These are phyloP conservation scores for Zygotorulaspora mrakii DNA, from an alignment of 1,139 yeast species.

Conservation along the genomic window DNA sequence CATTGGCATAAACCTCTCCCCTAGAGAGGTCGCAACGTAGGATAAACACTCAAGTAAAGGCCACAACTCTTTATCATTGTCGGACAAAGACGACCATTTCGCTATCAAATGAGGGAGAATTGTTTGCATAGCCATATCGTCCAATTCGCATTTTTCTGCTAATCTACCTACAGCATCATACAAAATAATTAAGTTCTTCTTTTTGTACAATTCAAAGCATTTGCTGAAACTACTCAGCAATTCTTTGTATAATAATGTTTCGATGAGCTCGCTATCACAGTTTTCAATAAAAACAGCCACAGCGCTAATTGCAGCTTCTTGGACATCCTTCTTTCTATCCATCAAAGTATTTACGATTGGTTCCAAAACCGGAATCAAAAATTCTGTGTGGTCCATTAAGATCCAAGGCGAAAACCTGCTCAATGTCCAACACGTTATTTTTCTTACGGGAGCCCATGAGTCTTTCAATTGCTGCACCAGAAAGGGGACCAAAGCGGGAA, in stretches of 20 bases:
- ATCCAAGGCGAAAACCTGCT: slow-evolving; percentile 86
- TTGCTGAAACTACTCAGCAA: slow-evolving; percentile 64
- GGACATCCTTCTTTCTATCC: slow-evolving; percentile 86
- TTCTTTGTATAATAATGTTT: slow-evolving; percentile 55
- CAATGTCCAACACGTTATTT: slow-evolving; percentile 92
- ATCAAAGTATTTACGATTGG: slow-evolving; percentile 70
- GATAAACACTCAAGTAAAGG: slow-evolving; percentile 91
- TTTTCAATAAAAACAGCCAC: slow-evolving; percentile 78
- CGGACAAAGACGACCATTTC: slow-evolving; percentile 72
- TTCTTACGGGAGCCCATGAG: slow-evolving; percentile 78
- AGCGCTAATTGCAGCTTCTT: slow-evolving; percentile 89
- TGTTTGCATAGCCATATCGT: slow-evolving; percentile 54
- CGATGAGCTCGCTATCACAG: slow-evolving; percentile 55
- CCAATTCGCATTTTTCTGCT: slow-evolving; percentile 64
- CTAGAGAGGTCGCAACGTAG: slow-evolving; percentile 81
- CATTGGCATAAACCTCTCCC: slow-evolving; percentile 81
- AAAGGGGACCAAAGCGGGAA: slow-evolving; percentile 81
- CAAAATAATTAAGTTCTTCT: slow-evolving; percentile 72
- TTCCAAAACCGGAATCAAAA: slow-evolving; percentile 73
- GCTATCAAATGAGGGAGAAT: slow-evolving; percentile 76
- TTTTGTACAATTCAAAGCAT: slow-evolving; percentile 75
- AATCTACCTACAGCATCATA: slow-evolving; percentile 93
- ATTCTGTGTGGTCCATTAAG: slow-evolving; percentile 60
- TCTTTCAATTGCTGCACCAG: slow-evolving; percentile 77
- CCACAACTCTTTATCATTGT: slow-evolving; percentile 82